Percentiles rank a stretch among this genome's conserved stretches.
phyloP scores from a whole-genome alignment of 2,329 filamentous ascomycete species.

The Xylariaceae sp. region DNA sequence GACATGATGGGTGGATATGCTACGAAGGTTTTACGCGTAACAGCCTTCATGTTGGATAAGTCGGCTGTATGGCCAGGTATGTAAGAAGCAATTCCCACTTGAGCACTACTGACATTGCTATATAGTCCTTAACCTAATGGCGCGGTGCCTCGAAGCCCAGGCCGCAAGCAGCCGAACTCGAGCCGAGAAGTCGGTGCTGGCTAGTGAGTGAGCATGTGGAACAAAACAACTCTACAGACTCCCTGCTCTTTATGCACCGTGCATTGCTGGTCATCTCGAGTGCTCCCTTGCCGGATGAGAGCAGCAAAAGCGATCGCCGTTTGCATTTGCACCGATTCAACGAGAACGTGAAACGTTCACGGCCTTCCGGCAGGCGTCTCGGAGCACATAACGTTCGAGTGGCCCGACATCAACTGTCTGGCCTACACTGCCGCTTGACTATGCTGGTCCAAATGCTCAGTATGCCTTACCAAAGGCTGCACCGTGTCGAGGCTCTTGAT shows the following conservation, averaged over 20 bases:
- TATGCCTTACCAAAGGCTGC: background rate
- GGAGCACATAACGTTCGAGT: background rate
- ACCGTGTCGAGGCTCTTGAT: background rate
- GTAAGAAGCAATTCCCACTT: slow-evolving; percentile 28
- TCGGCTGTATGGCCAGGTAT: slow-evolving; percentile 88
- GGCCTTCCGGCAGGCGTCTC: background rate
- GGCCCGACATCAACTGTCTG: background rate
- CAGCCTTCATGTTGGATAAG: slow-evolving; percentile 80
- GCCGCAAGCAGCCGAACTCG: slow-evolving; percentile 46
- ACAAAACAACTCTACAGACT: background rate
- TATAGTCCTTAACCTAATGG: slow-evolving; percentile 48
- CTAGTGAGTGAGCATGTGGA: slow-evolving; percentile 32
- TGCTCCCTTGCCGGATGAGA: background rate
- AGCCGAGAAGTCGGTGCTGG: slow-evolving; percentile 47
- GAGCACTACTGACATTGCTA: slow-evolving; percentile 11
- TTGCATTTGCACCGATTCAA: background rate
- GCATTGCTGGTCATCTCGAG: background rate
- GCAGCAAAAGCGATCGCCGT: background rate
- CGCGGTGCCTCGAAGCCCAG: slow-evolving; percentile 50
- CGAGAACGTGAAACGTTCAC: background rate
- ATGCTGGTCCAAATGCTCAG: background rate
- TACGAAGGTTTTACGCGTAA: slow-evolving; percentile 76
- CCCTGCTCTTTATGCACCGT: background rate
- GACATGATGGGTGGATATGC: slow-evolving; percentile 69
- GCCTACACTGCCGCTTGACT: background rate